A percentile compares a stretch with the other conserved stretches of the same genome.
Evolutionary conservation across 2,329 filamentous ascomycete species (phyloP).

Genomic region (Trichothecium roseum): DNA sequence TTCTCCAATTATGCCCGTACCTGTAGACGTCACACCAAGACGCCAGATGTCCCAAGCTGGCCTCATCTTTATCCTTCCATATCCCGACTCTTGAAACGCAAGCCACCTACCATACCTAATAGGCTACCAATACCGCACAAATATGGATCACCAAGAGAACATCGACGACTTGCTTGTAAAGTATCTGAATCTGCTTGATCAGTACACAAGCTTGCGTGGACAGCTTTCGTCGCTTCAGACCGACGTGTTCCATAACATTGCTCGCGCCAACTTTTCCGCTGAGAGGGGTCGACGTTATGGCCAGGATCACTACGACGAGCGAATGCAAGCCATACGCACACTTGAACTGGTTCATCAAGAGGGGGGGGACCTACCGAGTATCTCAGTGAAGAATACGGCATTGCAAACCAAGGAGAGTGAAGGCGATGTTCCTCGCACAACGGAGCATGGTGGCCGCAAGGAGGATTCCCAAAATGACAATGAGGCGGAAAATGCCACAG

Average conservation of each 20-base stretch:
- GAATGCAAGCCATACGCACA: slow-evolving; percentile 53
- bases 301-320: slow-evolving; percentile 59
- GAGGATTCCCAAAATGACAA: slow-evolving; percentile 7
- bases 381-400: background rate
- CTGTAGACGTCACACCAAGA: too few relatives aligned
- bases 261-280: slow-evolving; percentile 68
- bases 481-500: slow-evolving; percentile 1
- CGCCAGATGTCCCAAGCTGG: too few relatives aligned
- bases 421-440: slow-evolving; percentile 2
- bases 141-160: slow-evolving; percentile 16
- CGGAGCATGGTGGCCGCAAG: slow-evolving; percentile 5
- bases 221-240: slow-evolving; percentile 44
- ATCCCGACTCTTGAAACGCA: too few relatives aligned
- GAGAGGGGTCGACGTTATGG: slow-evolving; percentile 55
- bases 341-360: slow-evolving; percentile 16
- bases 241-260: slow-evolving; percentile 47
- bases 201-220: slow-evolving; percentile 51
- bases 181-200: slow-evolving; percentile 56
- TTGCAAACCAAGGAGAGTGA: background rate
- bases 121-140: too few relatives aligned
- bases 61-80: too few relatives aligned
- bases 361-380: background rate
- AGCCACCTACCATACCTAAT: too few relatives aligned
- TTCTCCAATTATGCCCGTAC: too few relatives aligned
- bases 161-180: slow-evolving; percentile 55